Evolutionary conservation across 345 rosid species (phyloP).

Genomic region (Raphanus sativus): DNA sequence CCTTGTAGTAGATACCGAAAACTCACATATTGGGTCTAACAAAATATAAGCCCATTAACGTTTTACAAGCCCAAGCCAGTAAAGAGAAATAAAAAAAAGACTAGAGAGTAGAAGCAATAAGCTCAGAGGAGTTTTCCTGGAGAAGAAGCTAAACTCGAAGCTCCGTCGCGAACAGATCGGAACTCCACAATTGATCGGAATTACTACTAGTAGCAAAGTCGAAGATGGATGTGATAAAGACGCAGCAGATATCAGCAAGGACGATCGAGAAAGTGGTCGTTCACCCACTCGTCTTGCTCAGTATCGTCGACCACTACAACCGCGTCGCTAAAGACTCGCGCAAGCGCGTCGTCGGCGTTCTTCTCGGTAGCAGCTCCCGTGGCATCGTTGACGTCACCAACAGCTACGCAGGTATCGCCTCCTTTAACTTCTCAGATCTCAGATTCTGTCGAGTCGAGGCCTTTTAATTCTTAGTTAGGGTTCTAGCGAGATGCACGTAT

Average conservation of each 20-base stretch:
- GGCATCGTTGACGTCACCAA: conserved; percentile 90
- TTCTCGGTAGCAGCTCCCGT: conserved; percentile 71
- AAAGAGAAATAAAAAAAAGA: no score
- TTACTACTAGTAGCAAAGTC: background rate
- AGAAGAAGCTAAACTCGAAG: conserved; percentile 34
- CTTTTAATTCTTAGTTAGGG: background rate
- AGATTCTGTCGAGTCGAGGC: background rate
- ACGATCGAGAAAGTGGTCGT: conserved; percentile 92
- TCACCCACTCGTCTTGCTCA: conserved; percentile 92
- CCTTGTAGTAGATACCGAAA: background rate
- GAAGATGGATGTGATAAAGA: conserved; percentile 85
- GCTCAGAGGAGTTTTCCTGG: conserved; percentile 30
- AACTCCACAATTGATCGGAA: background rate
- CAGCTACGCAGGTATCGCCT: conserved; percentile 74
- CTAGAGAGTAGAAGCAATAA: background rate
- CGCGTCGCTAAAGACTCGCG: conserved; percentile 90
- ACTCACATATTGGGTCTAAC: background rate
- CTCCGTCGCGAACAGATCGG: conserved; percentile 11
- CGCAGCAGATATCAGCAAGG: conserved; percentile 75
- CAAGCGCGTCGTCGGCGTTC: conserved; percentile 82
- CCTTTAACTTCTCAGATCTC: conserved; percentile 16
- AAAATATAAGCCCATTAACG: conserved; percentile 5
- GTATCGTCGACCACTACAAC: conserved; percentile 94
- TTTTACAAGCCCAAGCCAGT: background rate
- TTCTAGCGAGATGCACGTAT: background rate